A percentile compares a stretch with the other conserved stretches of the same genome.
phyloP scores from a whole-genome alignment of 2,329 filamentous ascomycete genomes.

The Harringtonia aguacate region DNA sequence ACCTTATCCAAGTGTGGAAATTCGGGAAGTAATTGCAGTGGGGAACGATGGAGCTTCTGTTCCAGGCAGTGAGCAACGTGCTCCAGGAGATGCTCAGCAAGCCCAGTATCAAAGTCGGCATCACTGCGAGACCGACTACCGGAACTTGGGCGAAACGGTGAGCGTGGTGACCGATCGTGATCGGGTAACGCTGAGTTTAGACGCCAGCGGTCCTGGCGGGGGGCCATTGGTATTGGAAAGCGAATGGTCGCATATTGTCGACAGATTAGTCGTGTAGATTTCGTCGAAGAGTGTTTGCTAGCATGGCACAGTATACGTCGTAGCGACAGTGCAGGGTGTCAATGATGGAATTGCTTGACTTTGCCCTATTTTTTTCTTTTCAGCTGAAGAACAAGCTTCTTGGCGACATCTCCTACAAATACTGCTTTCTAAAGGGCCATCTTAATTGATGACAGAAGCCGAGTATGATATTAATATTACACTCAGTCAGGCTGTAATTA shows the following conservation, averaged over 20 bases:
- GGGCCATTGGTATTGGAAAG: slow-evolving; percentile 58
- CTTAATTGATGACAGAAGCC: no score
- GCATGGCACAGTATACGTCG: no score
- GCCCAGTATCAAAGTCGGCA: slow-evolving; percentile 8
- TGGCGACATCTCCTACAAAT: no score
- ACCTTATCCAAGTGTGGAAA: slow-evolving; percentile 69
- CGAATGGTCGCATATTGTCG: slow-evolving; percentile 28
- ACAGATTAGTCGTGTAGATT: slow-evolving; percentile 23
- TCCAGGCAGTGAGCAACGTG: not conserved
- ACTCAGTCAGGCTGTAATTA: no score
- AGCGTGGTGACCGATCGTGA: slow-evolving; percentile 60
- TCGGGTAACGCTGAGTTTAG: slow-evolving; percentile 63
- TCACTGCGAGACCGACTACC: slow-evolving; percentile 69
- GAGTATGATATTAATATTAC: no score
- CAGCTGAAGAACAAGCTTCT: no score
- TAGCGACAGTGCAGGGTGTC: no score
- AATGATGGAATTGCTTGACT: no score
- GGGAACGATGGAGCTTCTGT: slow-evolving; percentile 5
- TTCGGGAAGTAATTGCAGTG: slow-evolving; percentile 48
- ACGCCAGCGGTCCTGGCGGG: slow-evolving; percentile 53
- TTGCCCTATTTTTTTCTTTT: no score
- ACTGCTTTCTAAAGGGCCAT: no score
- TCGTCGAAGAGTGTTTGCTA: no score
- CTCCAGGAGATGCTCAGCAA: not conserved
- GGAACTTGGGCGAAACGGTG: slow-evolving; percentile 67